Conservation (phyloP, 176 grass and related monocot genomes). For the Aegilops bicornis region DNA sequence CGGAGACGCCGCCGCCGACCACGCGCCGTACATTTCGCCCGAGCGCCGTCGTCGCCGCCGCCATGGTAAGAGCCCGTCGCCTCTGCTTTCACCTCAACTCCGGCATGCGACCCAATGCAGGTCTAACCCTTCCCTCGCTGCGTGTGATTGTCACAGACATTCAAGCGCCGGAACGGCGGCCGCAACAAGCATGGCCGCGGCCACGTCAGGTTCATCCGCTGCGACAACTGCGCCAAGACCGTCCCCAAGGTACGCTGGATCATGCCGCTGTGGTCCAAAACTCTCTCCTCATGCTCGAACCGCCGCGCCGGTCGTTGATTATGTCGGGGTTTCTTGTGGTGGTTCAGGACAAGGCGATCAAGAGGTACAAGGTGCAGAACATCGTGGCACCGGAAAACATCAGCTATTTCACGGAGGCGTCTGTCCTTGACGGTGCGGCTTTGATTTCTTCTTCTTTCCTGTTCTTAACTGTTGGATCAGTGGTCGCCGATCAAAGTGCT, state of each 20-base stretch:
- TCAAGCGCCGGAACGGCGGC: constrained; percentile 69
- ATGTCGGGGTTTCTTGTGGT: neutral
- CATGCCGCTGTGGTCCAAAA: neutral
- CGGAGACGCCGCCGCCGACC: neutral
- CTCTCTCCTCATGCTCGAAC: neutral
- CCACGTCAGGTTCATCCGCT: constrained; percentile 73
- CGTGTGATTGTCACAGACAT: constrained; percentile 36
- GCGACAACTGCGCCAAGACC: constrained; percentile 67
- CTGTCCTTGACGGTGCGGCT: constrained; percentile 49
- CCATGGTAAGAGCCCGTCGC: neutral
- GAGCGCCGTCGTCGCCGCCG: neutral
- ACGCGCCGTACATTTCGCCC: neutral
- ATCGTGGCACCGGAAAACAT: constrained; percentile 65
- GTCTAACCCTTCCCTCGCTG: neutral
- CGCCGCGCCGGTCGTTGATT: neutral
- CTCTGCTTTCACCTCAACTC: neutral
- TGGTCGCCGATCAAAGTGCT: neutral
- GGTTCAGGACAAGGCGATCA: constrained; percentile 81
- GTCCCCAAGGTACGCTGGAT: constrained; percentile 49
- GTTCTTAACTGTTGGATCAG: neutral
- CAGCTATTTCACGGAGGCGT: constrained; percentile 73
- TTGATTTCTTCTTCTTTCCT: neutral
- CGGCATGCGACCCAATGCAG: neutral
- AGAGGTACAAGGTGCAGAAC: constrained; percentile 74
- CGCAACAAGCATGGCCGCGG: constrained; percentile 83